These are phyloP conservation scores for Adansonia digitata DNA, from an alignment of 345 rosid genomes.

Conservation along the genomic window DNA sequence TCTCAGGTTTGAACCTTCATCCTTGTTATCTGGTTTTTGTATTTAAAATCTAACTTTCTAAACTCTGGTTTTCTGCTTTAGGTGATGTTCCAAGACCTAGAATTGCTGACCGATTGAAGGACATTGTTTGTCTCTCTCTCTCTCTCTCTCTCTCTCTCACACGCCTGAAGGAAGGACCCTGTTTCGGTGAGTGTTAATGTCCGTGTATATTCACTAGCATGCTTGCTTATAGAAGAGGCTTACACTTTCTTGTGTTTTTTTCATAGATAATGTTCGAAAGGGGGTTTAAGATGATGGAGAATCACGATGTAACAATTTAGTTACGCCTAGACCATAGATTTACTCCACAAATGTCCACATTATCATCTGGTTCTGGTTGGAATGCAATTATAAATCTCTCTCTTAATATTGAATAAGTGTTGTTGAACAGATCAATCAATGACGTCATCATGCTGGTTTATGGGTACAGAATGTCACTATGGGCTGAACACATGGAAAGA, in stretches of 20 bases:
- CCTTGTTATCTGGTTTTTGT: background rate
- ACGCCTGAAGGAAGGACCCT: background rate
- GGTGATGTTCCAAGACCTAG: background rate
- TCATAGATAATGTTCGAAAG: background rate
- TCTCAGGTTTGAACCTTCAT: constrained; percentile 42
- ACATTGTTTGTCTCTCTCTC: background rate
- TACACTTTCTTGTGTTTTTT: background rate
- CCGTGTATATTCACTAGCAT: too few species aligned
- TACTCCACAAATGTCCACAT: background rate
- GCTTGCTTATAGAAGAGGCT: background rate
- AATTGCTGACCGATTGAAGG: background rate
- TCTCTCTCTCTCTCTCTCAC: background rate
- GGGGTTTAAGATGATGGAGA: background rate
- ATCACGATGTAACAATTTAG: background rate
- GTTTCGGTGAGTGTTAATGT: background rate
- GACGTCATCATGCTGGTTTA: constrained; percentile 50
- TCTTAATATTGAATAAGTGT: background rate
- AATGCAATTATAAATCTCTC: background rate
- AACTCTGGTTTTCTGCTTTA: background rate
- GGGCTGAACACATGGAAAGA: constrained; percentile 78
- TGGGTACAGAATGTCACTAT: constrained; percentile 78
- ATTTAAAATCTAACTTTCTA: background rate
- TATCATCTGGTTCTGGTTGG: background rate
- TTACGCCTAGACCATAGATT: background rate
- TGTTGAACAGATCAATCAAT: background rate